Conservation (phyloP, 2,329 filamentous ascomycete species). For the Ceratocystis harringtonii region DNA sequence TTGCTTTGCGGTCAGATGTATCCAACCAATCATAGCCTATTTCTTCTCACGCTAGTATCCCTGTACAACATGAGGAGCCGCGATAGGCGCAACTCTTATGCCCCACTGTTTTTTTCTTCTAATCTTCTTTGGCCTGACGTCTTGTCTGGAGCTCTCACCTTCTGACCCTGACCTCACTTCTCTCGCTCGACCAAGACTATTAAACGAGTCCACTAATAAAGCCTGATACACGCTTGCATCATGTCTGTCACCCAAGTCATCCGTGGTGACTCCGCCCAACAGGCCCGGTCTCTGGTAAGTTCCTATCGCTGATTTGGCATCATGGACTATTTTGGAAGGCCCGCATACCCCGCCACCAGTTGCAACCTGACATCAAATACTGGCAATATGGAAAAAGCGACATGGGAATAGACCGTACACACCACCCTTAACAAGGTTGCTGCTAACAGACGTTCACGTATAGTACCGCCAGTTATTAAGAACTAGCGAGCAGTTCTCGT, state of each 20-base stretch:
- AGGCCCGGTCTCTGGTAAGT: conserved; percentile 42
- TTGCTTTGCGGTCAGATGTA: no score
- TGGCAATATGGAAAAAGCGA: no score
- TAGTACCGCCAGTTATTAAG: conserved; percentile 88
- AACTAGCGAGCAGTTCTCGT: conserved; percentile 71
- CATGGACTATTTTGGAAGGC: neutral
- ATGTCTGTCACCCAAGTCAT: conserved; percentile 28
- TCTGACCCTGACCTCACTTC: neutral
- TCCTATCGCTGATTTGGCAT: neutral
- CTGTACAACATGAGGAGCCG: neutral
- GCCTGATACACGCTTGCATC: conserved; percentile 14
- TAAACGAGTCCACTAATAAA: neutral
- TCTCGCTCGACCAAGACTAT: neutral
- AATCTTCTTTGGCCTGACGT: neutral
- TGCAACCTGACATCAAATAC: neutral
- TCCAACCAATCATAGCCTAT: neutral
- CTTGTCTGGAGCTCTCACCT: neutral
- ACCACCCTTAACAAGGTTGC: neutral
- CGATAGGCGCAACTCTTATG: neutral
- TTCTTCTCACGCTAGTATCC: neutral
- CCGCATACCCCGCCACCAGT: neutral
- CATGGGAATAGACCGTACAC: neutral
- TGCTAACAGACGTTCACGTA: neutral
- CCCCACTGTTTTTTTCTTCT: conserved; percentile 6
- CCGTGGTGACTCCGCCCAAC: conserved; percentile 41